Base-by-base conservation (phyloP, 1,284 basidiomycete species). In the Pyrrhoderma lamaoense region DNA sequence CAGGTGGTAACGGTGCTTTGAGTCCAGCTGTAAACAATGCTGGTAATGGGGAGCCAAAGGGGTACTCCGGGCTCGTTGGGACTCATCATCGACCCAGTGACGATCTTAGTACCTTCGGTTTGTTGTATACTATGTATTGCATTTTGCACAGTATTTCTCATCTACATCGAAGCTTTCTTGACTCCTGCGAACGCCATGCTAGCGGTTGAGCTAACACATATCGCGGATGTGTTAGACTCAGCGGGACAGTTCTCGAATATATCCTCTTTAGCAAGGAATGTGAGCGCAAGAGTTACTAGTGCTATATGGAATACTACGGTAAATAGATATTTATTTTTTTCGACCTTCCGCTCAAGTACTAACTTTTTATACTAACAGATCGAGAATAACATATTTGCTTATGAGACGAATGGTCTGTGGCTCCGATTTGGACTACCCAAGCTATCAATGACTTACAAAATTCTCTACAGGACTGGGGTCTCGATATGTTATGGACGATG, bases 181-280 rank as follows among this genome's bases (percentile, higher is more conserved):
- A 84, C 78, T 0, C 80, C 85, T 4, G 85, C 85, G 8, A 89
- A 89, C 65, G 85, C 85, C 4, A 89, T 86, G 85, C 69, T 89
- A 46, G 82, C 80, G 55, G 83, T 88, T 14, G 85, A 89, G 60
- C 66, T 87, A 38, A 66, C 61, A 3, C 68, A 86, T 58, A 62
- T 88, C 22, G 82, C 79, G 0, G 67, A 71, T 25, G 70, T 88
- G 25, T 67, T 89, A 8, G 79, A 85, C 53, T 62, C 65, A 19
- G 68, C 71, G 3, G 68, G 69, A 3, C 68, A 76, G 49, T 66
- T 47, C 45, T 18, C 45, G 23, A 57, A 73, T 16, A 65, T 81
- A 52, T 80, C 81, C 52, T 59, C 62, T 48, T 67, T 71, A 39
- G 83, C 86, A 7, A 74, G 71, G 56, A 59, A 72, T 51, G 82